A percentile compares a stretch with the other conserved stretches of the same genome.
phyloP scores from a whole-genome alignment of 1,139 yeast genomes.

The Candida dubliniensis region DNA sequence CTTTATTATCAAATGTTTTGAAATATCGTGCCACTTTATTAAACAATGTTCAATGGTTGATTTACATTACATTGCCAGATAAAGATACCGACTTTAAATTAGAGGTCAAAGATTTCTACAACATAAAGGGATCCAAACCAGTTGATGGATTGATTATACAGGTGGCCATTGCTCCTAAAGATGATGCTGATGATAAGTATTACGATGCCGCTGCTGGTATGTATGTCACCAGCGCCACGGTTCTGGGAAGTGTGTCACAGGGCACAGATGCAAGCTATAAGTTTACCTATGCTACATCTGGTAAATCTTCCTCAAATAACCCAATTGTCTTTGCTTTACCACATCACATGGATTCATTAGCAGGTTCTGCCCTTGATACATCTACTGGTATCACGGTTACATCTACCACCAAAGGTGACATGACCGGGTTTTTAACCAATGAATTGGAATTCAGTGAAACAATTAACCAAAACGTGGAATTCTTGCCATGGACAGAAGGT shows the following conservation, averaged over 20 bases:
- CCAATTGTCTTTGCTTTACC: constrained; percentile 69
- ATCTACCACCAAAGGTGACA: constrained; percentile 66
- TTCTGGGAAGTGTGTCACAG: constrained; percentile 28
- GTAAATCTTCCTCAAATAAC: constrained; percentile 50
- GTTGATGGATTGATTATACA: constrained; percentile 42
- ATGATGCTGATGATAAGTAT: constrained; percentile 32
- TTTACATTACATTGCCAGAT: constrained; percentile 42
- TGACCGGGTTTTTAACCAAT: constrained; percentile 60
- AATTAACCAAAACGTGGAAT: constrained; percentile 49
- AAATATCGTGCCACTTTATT: constrained; percentile 60
- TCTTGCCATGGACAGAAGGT: constrained; percentile 58
- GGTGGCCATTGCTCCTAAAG: constrained; percentile 44
- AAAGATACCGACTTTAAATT: constrained; percentile 42
- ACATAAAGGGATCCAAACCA: constrained; percentile 55
- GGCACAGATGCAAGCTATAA: constrained; percentile 43
- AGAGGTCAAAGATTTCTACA: constrained; percentile 48
- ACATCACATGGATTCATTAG: constrained; percentile 62
- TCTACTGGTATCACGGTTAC: constrained; percentile 51
- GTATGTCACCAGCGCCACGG: constrained; percentile 35
- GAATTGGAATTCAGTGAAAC: constrained; percentile 51
- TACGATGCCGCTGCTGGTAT: constrained; percentile 59
- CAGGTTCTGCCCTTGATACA: constrained; percentile 30
- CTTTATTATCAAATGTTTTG: constrained; percentile 41
- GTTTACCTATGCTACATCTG: constrained; percentile 53
- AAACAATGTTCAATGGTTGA: constrained; percentile 42